Base-by-base conservation (phyloP, 1,284 basidiomycete species). In the Trametes polyzona region DNA sequence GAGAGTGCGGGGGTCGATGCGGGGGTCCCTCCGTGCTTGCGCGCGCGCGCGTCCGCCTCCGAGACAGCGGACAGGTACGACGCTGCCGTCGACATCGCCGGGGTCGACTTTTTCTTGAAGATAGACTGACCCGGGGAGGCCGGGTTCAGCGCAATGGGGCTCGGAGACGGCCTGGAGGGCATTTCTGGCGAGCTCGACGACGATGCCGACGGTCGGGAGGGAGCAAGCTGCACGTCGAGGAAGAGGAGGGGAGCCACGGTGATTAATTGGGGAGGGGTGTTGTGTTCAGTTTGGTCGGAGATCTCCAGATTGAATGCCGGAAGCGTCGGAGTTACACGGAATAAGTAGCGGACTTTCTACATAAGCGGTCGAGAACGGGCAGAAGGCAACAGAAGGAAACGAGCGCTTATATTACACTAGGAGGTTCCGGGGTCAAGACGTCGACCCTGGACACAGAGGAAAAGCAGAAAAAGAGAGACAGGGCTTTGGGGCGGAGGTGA, bases 11-110 rank as follows among this genome's bases (percentile, higher is more conserved):
- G 86, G 1, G 87, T 88, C 3, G 85, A 77, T 1, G 76, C 78
- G 19, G 82, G 78, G 12, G 80, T 76, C 51, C 47, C 72, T 66
- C 59, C 69, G 67, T 67, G 72, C 55, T 63, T 73, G 65, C 68
- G 83, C 69, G 85, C 81, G 40, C 83, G 78, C 32, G 84, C 81
- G 67, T 90, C 87, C 26, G 88, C 87, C 71, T 88, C 75, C 33
- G 85, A 86, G 35, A 90, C 78, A 6, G 87, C 87, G 52, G 84
- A 85, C 27, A 90, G 80, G 71, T 90, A 90, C 26, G 86, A 87
- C 11, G 86, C 82, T 17, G 88, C 88, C 5, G 85, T 83, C 21
- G 83, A 66, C 74, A 83, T 78, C 63, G 79, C 71, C 16, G 79
- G 75, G 8, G 76, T 67, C 5, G 82, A 80, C 59, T 79, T 80